Percentiles rank a stretch among this genome's conserved stretches.
Evolutionary conservation across 352 stramenopile species (phyloP).

Genomic region (Pythium coloratum): DNA sequence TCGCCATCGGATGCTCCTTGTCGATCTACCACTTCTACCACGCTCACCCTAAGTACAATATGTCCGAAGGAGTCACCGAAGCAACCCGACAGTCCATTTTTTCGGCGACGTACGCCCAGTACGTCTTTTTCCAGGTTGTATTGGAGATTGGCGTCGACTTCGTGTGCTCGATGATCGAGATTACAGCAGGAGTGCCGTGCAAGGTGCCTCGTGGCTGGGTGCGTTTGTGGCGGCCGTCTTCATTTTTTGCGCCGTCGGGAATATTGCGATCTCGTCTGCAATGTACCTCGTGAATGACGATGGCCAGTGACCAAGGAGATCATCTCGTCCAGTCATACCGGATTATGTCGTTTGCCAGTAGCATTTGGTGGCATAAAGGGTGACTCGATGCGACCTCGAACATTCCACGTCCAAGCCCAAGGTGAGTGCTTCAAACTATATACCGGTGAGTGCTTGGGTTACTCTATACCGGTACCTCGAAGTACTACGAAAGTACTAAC

Average conservation of each 20-base stretch:
- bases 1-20: constrained; percentile 46
- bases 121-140: constrained; percentile 10
- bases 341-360: too few relatives aligned
- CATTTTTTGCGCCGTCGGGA: constrained; percentile 7
- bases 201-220: neutral
- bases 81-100: neutral
- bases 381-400: too few relatives aligned
- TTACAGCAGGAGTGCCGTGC: constrained; percentile 10
- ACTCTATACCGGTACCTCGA: too few relatives aligned
- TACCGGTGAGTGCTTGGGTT: too few relatives aligned
- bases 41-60: constrained; percentile 34
- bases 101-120: neutral
- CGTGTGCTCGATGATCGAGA: constrained; percentile 14
- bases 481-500: too few relatives aligned
- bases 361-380: too few relatives aligned
- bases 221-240: constrained; percentile 5
- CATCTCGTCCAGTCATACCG: too few relatives aligned
- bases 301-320: neutral
- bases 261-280: constrained; percentile 10
- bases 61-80: neutral
- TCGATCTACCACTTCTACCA: constrained; percentile 43
- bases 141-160: constrained; percentile 16
- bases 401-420: too few relatives aligned
- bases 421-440: too few relatives aligned
- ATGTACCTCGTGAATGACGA: constrained; percentile 13